phyloP scores from a whole-genome alignment of 2,329 filamentous ascomycete species.

The Aspergillus jensenii region DNA sequence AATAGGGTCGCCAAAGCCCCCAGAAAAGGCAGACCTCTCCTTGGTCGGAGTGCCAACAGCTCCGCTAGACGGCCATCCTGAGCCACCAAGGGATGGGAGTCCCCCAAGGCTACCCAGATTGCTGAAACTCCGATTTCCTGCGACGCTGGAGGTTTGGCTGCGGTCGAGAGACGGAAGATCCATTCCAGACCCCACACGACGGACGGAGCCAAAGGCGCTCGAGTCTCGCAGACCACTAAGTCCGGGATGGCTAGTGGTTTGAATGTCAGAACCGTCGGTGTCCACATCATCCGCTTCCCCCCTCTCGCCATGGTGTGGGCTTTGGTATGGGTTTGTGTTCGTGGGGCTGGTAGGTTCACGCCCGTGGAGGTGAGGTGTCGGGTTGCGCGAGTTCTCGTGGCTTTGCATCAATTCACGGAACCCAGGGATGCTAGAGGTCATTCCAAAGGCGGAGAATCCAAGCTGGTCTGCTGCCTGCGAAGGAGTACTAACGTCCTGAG shows the following conservation, averaged over 20 bases:
- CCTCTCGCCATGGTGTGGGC: slow-evolving; percentile 71
- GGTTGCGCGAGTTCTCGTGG: slow-evolving; percentile 58
- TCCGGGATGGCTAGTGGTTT: slow-evolving; percentile 51
- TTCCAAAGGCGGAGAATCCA: slow-evolving; percentile 61
- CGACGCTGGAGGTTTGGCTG: slow-evolving; percentile 88
- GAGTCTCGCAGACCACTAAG: slow-evolving; percentile 55
- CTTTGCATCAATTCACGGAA: slow-evolving; percentile 58
- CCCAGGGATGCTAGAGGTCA: slow-evolving; percentile 58
- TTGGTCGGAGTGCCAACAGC: slow-evolving; percentile 72
- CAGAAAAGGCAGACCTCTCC: slow-evolving; percentile 53
- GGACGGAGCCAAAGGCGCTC: slow-evolving; percentile 55
- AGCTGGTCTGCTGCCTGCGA: slow-evolving; percentile 52
- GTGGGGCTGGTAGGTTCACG: slow-evolving; percentile 83
- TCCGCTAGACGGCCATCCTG: slow-evolving; percentile 57
- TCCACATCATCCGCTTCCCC: slow-evolving; percentile 63
- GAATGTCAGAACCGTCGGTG: slow-evolving; percentile 54
- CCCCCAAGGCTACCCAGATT: slow-evolving; percentile 53
- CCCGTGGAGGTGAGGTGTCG: slow-evolving; percentile 51
- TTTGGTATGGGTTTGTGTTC: slow-evolving; percentile 94
- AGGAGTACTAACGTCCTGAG: slow-evolving; percentile 65
- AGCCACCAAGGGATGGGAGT: slow-evolving; percentile 55
- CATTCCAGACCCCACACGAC: slow-evolving; percentile 55
- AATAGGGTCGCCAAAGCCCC: slow-evolving; percentile 59
- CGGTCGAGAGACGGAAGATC: slow-evolving; percentile 69
- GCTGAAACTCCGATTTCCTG: slow-evolving; percentile 69